Evolutionary conservation across 2,329 filamentous ascomycete species (phyloP), one percentile per base, ranked within the genome.

Genomic region (Arthrobotrys conoides): DNA sequence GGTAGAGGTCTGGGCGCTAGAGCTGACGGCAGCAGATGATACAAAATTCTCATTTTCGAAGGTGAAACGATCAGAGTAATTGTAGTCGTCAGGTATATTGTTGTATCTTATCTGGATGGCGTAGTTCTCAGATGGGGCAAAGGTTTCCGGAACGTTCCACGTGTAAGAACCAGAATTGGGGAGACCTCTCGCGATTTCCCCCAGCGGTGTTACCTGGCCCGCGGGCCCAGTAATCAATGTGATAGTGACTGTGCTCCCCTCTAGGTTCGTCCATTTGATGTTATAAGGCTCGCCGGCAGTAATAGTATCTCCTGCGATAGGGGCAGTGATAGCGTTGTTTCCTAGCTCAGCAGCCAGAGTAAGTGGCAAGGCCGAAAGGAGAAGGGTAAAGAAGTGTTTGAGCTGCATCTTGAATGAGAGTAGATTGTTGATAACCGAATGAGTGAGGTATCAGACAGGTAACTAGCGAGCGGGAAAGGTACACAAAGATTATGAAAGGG

Each of bases 211-310:
- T 16, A 78, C 41, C 44, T 64, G 36, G 55, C 72, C 65, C 0
- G 75, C 49, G 12, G 75, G 75, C 8, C 75, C 75, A 22, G 68
- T 64, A 18, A 78, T 30, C 22, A 78, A 44, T 38, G 48, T 69
- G 14, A 78, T n/a, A 5, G 68, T 78, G 10, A 78, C 48, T 12
- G 5, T 12, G n/a, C 49, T 20, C 12, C 75, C 75, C 18, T 57
- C 18, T 1, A 65, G 36, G 27, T 78, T 78, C 33, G 64, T 78
- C 75, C 75, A 78, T 64, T 55, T 72, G 68, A 78, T 78, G 16
- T 30, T 38, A 30, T 49, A 69, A 0, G 68, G 38, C 6, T 78
- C 16, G 3, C 75, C 75, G 16, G 68, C 68, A 6, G 27, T 69
- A 27, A 78, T 68, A 9, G 55, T n/a, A 9, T 53, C 68, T 8